Conservation (phyloP, 2,329 filamentous ascomycete species). For the Teratosphaeria nubilosa region DNA sequence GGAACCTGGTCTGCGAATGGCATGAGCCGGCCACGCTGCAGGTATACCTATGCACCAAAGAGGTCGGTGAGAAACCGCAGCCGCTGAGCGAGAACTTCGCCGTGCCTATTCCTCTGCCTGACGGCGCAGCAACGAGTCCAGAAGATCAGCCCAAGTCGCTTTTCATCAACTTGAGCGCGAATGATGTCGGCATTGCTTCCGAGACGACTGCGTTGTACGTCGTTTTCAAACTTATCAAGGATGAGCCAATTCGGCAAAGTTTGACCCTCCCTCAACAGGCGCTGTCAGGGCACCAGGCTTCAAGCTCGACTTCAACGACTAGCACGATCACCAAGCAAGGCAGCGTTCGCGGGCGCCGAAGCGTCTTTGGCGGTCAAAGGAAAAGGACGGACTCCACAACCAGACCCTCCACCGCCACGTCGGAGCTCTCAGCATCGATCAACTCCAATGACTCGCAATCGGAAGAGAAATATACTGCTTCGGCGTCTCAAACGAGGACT, state of each 20-base stretch:
- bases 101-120: constrained; percentile 65
- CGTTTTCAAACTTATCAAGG: constrained; percentile 66
- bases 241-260: constrained; percentile 32
- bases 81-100: constrained; percentile 75
- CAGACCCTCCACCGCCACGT: constrained; percentile 18
- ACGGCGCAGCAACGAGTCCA: constrained; percentile 55
- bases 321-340: constrained; percentile 9
- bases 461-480: not conserved
- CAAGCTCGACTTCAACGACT: not conserved
- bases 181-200: constrained; percentile 58
- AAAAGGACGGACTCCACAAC: constrained; percentile 12
- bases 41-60: constrained; percentile 66
- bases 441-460: constrained; percentile 9
- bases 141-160: constrained; percentile 68
- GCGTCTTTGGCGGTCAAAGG: constrained; percentile 59
- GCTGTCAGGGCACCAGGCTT: not conserved
- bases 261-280: not conserved
- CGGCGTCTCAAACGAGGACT: constrained; percentile 34
- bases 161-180: constrained; percentile 73
- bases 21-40: constrained; percentile 67
- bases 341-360: constrained; percentile 33
- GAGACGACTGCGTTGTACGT: constrained; percentile 65
- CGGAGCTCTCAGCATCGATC: constrained; percentile 13
- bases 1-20: constrained; percentile 66
- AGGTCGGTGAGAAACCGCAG: constrained; percentile 50